A percentile compares a stretch with the other conserved stretches of the same genome.
These are phyloP conservation scores for Phaeosphaeria sp. DNA, from an alignment of 2,329 filamentous ascomycete species.

Conservation along the genomic window DNA sequence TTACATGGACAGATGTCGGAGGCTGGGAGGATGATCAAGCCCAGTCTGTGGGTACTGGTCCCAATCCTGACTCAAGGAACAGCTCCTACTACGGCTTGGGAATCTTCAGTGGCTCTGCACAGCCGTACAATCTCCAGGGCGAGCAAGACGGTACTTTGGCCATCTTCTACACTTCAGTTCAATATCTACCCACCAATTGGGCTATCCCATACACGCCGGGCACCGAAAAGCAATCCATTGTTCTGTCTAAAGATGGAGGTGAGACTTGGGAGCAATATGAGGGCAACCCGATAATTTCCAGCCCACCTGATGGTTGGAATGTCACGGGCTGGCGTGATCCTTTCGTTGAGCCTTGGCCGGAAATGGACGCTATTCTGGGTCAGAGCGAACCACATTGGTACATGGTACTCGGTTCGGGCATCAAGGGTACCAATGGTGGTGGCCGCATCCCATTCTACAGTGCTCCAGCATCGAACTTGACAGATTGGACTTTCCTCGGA, in stretches of 20 bases:
- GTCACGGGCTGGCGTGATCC: constrained; percentile 48
- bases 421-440: constrained; percentile 55
- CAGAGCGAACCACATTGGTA: constrained; percentile 54
- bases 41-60: constrained; percentile 49
- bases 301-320: constrained; percentile 54
- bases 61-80: constrained; percentile 34
- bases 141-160: constrained; percentile 55
- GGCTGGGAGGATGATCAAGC: constrained; percentile 56
- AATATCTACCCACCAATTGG: constrained; percentile 56
- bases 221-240: constrained; percentile 56
- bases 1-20: constrained; percentile 54
- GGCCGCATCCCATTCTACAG: constrained; percentile 57
- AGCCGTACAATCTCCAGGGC: constrained; percentile 57
- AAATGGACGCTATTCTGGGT: constrained; percentile 52
- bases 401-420: constrained; percentile 55
- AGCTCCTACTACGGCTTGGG: constrained; percentile 59
- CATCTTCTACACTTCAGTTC: constrained; percentile 57
- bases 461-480: constrained; percentile 53
- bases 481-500: constrained; percentile 56
- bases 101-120: constrained; percentile 60
- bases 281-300: constrained; percentile 55
- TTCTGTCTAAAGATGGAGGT: constrained; percentile 55
- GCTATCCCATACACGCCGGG: constrained; percentile 51
- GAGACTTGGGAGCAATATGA: constrained; percentile 56
- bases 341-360: constrained; percentile 47